Evolutionary conservation across 768 basidiomycete genomes (phyloP).

Genomic region (Candolleomyces efflorescens): DNA sequence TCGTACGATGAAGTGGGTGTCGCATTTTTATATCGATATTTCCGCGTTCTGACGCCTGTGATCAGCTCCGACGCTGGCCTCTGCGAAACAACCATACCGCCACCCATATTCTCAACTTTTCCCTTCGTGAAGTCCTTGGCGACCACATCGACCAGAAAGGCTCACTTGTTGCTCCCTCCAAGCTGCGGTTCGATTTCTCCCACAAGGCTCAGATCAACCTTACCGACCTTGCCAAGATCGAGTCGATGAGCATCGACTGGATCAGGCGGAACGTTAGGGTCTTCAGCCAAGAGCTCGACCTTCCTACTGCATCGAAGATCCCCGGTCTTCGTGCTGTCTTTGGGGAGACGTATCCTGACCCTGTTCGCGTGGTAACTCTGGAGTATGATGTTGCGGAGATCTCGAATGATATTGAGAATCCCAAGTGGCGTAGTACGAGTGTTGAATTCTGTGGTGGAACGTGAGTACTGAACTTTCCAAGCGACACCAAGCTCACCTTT

Average conservation of each 20-base stretch:
- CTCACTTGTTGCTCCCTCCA: conserved; percentile 92
- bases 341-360: conserved; percentile 96
- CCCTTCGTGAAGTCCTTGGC: conserved; percentile 88
- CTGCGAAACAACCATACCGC: conserved; percentile 97
- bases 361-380: conserved; percentile 90
- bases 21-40: not conserved
- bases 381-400: conserved; percentile 89
- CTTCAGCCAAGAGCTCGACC: conserved; percentile 79
- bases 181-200: conserved; percentile 97
- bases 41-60: conserved; percentile 3
- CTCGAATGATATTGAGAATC: conserved; percentile 76
- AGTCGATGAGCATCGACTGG: conserved; percentile 82
- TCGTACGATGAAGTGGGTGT: conserved; percentile 84
- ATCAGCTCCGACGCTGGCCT: conserved; percentile 86
- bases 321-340: conserved; percentile 96
- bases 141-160: conserved; percentile 99
- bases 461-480: conserved; percentile 39
- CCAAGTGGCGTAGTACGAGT: conserved; percentile 87
- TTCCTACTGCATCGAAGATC: conserved; percentile 77
- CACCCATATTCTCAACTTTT: conserved; percentile 96
- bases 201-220: conserved; percentile 86
- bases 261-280: conserved; percentile 87
- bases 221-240: conserved; percentile 77
- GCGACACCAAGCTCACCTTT: not conserved
- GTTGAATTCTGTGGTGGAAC: conserved; percentile 99